Evolutionary conservation across 2,329 filamentous ascomycete genomes (phyloP).

Genomic region (Aspergillus sp.): DNA sequence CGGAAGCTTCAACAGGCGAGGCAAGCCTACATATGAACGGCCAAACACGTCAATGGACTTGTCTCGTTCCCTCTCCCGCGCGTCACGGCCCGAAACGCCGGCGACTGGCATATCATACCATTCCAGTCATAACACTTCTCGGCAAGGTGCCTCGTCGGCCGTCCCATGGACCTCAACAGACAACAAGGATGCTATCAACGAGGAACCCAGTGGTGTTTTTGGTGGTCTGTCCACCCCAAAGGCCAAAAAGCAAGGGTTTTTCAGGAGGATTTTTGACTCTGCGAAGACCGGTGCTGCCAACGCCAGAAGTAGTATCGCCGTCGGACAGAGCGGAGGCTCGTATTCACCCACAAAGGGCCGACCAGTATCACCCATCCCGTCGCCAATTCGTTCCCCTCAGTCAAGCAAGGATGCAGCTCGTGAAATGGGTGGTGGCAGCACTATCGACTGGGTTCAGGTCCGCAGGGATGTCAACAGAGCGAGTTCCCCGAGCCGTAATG

Average conservation of each 20-base stretch:
- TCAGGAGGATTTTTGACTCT: conserved; percentile 90
- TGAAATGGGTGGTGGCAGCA: conserved; percentile 59
- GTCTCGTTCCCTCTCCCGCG: conserved; percentile 29
- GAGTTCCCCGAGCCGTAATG: conserved; percentile 84
- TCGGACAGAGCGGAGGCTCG: conserved; percentile 45
- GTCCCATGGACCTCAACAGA: conserved; percentile 49
- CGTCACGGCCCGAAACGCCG: conserved; percentile 44
- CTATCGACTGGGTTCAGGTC: conserved; percentile 91
- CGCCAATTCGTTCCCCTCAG: conserved; percentile 28
- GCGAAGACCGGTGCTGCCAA: conserved; percentile 91
- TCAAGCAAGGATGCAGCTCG: conserved; percentile 47
- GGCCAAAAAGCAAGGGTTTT: conserved; percentile 78
- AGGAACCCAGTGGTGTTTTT: conserved; percentile 61
- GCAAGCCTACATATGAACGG: conserved; percentile 37
- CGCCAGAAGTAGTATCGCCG: conserved; percentile 75
- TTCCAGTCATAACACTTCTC: conserved; percentile 67
- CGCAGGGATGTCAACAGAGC: conserved; percentile 91
- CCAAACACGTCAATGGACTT: conserved; percentile 40
- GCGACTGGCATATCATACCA: conserved; percentile 82
- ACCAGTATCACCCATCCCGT: conserved; percentile 41
- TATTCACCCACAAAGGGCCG: conserved; percentile 45
- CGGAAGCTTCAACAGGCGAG: conserved; percentile 79
- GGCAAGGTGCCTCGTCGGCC: conserved; percentile 56
- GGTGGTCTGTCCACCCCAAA: conserved; percentile 72
- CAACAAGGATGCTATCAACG: conserved; percentile 34